Conservation (phyloP, 2,329 filamentous ascomycete genomes). For the Aspergillus glaucus region DNA sequence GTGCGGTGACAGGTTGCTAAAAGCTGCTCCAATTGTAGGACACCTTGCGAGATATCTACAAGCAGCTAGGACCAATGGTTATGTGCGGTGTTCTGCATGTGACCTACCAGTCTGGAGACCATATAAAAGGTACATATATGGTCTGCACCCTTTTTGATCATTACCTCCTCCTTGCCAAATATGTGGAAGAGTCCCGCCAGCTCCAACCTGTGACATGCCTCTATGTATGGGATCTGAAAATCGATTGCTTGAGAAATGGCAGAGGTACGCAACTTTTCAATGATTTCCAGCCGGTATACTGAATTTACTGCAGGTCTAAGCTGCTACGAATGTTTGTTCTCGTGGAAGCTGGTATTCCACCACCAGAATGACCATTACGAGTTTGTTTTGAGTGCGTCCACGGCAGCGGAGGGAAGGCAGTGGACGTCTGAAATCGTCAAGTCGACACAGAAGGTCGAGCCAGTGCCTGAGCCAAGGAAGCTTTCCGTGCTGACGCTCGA, state of each 20-base stretch:
- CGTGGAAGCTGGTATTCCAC: constrained; percentile 89
- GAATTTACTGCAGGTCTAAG: constrained; percentile 59
- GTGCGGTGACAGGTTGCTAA: not conserved
- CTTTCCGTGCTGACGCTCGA: constrained; percentile 52
- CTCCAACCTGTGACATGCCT: constrained; percentile 74
- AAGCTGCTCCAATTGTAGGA: constrained; percentile 13
- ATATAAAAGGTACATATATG: constrained; percentile 72
- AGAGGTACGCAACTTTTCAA: constrained; percentile 19
- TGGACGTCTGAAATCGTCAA: constrained; percentile 67
- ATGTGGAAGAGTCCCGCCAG: constrained; percentile 56
- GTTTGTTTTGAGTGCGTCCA: constrained; percentile 80
- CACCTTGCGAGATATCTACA: constrained; percentile 53
- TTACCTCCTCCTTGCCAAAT: constrained; percentile 68
- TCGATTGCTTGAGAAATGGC: constrained; percentile 30
- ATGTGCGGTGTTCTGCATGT: constrained; percentile 79
- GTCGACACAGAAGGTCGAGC: constrained; percentile 45
- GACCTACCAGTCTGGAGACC: constrained; percentile 67
- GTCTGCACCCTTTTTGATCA: constrained; percentile 77
- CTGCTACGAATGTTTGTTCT: constrained; percentile 78
- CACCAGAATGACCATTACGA: constrained; percentile 71
- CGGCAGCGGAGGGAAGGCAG: constrained; percentile 66
- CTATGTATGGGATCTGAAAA: constrained; percentile 44
- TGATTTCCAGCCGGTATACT: constrained; percentile 11
- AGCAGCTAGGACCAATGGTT: constrained; percentile 70
- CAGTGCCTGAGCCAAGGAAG: constrained; percentile 37